A percentile compares a stretch with the other conserved stretches of the same genome.
phyloP scores from a whole-genome alignment of 2,329 filamentous ascomycete species.

The Passalora sequoiae region DNA sequence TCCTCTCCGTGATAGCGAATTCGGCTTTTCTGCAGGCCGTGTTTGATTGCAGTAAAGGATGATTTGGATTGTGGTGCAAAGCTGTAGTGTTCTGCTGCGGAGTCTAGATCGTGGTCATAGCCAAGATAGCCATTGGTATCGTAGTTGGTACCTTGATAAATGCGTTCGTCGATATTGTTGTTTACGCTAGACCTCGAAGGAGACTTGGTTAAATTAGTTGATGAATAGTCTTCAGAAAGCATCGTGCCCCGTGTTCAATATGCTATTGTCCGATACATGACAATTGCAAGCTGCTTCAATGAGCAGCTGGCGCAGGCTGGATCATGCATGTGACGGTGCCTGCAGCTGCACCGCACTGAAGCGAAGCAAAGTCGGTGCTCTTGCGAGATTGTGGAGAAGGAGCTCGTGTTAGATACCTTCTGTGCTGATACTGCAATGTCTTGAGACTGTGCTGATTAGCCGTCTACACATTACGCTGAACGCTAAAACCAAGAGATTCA shows the following conservation, averaged over 20 bases:
- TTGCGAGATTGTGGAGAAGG: neutral
- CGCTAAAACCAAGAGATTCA: neutral
- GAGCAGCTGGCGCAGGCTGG: neutral
- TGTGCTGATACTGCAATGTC: too few relatives aligned
- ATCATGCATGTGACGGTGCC: neutral
- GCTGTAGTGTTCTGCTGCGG: neutral
- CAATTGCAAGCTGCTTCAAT: neutral
- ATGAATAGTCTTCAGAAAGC: neutral
- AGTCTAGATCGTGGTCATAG: neutral
- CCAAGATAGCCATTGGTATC: neutral
- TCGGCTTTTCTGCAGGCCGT: too few relatives aligned
- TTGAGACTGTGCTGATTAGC: neutral
- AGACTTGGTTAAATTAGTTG: neutral
- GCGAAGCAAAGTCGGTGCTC: neutral
- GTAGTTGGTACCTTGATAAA: neutral
- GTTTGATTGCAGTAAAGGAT: neutral
- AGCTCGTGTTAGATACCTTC: too few relatives aligned
- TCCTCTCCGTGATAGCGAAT: too few relatives aligned
- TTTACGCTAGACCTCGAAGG: neutral
- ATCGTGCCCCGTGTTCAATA: neutral
- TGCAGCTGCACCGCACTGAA: neutral
- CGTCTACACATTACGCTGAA: conserved; percentile 5
- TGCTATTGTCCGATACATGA: neutral
- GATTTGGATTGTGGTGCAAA: neutral
- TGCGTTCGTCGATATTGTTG: neutral